Percentiles rank a stretch among this genome's conserved stretches.
Conservation (phyloP, 2,329 filamentous ascomycete species). For the Fusarium piperis region DNA sequence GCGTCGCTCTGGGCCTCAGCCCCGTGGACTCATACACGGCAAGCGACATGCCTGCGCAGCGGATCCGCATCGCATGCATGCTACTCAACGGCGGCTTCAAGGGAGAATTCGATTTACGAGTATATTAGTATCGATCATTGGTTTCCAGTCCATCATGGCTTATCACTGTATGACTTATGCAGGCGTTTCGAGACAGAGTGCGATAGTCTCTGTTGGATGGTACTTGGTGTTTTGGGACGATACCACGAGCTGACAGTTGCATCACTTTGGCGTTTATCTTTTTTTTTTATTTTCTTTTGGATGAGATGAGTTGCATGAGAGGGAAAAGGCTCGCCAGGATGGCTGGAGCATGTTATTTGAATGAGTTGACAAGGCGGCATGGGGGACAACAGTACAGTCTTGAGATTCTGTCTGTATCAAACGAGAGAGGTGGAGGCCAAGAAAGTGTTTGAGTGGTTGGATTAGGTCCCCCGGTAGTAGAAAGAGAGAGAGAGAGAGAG, state of each 20-base stretch:
- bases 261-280: constrained; percentile 31
- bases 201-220: constrained; percentile 16
- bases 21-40: constrained; percentile 60
- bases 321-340: constrained; percentile 9
- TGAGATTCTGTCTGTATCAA: not conserved
- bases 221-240: constrained; percentile 35
- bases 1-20: constrained; percentile 63
- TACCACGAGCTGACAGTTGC: constrained; percentile 34
- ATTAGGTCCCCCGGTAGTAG: not conserved
- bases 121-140: constrained; percentile 43
- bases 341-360: constrained; percentile 25
- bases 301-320: constrained; percentile 9
- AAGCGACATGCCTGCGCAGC: constrained; percentile 66
- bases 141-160: constrained; percentile 6
- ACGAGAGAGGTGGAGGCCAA: not conserved
- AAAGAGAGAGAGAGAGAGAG: not conserved
- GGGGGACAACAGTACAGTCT: not conserved
- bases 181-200: constrained; percentile 33
- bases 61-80: constrained; percentile 70
- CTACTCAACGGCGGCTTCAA: constrained; percentile 74
- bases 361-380: not conserved
- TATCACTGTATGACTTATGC: constrained; percentile 15
- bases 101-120: constrained; percentile 64
- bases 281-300: constrained; percentile 20
- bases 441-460: not conserved